Percentiles rank a stretch among this genome's conserved stretches.
Conservation (phyloP, 2,329 filamentous ascomycete genomes). For the Aspergillus tubingensis region DNA sequence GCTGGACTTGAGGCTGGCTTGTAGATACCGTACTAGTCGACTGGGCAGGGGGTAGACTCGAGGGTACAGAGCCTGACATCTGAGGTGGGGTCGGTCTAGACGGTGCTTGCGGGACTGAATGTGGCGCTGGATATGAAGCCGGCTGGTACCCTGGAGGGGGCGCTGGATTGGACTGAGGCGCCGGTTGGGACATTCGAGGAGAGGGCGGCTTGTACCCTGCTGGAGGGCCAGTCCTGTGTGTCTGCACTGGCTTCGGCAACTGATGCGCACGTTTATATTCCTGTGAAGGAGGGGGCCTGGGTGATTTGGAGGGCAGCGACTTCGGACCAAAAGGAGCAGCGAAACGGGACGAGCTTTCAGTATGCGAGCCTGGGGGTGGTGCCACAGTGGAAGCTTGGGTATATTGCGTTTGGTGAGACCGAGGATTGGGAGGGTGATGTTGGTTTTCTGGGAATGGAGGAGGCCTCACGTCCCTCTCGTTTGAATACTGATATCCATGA, state of each 20-base stretch:
- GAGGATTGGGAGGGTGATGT: neutral
- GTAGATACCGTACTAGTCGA: neutral
- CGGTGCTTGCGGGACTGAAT: neutral
- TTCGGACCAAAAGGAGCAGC: neutral
- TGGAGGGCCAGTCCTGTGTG: neutral
- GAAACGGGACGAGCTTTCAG: neutral
- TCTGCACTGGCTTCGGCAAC: neutral
- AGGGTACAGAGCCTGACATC: neutral
- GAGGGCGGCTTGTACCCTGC: neutral
- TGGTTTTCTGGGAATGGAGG: neutral
- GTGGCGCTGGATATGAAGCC: neutral
- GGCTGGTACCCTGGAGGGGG: neutral
- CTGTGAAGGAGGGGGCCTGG: neutral
- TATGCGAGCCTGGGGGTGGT: neutral
- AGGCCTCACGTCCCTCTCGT: slow-evolving; percentile 3
- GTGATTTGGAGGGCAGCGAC: neutral
- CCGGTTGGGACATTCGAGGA: neutral
- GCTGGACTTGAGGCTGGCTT: neutral
- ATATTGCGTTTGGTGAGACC: neutral
- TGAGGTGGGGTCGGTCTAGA: neutral
- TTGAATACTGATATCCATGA: neutral
- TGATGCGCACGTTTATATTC: neutral
- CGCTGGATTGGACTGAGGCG: neutral
- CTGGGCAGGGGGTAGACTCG: neutral
- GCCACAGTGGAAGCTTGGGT: neutral